These are phyloP conservation scores for Lanmaoa rubissima DNA, from an alignment of 768 basidiomycete genomes.

Conservation along the genomic window DNA sequence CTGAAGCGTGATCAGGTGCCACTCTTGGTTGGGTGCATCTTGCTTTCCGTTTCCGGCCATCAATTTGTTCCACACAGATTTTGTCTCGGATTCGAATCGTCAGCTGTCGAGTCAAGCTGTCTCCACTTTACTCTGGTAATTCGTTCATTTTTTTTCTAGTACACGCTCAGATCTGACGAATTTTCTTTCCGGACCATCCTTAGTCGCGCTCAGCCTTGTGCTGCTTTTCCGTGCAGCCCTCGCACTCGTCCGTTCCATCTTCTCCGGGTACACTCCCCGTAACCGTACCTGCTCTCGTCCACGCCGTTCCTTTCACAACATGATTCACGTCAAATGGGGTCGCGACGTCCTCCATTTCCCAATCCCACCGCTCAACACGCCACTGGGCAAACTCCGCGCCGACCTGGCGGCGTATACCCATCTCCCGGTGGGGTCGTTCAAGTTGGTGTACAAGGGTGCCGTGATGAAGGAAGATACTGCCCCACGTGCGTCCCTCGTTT, in stretches of 20 bases:
- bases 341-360: constrained; percentile 50
- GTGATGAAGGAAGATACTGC: constrained; percentile 83
- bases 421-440: constrained; percentile 68
- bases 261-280: neutral
- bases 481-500: constrained; percentile 45
- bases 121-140: constrained; percentile 26
- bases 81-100: constrained; percentile 1
- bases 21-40: too few species aligned
- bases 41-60: constrained; percentile 13
- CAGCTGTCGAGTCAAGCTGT: constrained; percentile 29
- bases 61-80: neutral
- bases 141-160: neutral
- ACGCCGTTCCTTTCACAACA: constrained; percentile 27
- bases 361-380: constrained; percentile 57
- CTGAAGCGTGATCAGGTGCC: neutral
- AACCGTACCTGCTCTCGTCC: neutral
- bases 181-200: neutral
- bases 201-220: constrained; percentile 35
- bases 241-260: constrained; percentile 18
- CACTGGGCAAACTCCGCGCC: constrained; percentile 55
- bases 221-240: constrained; percentile 30
- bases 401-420: constrained; percentile 74
- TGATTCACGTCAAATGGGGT: constrained; percentile 49
- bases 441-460: constrained; percentile 87
- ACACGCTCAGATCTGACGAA: neutral